Evolutionary conservation across 139 green algal genomes (phyloP).

Genomic region (Marvania coccoides): DNA sequence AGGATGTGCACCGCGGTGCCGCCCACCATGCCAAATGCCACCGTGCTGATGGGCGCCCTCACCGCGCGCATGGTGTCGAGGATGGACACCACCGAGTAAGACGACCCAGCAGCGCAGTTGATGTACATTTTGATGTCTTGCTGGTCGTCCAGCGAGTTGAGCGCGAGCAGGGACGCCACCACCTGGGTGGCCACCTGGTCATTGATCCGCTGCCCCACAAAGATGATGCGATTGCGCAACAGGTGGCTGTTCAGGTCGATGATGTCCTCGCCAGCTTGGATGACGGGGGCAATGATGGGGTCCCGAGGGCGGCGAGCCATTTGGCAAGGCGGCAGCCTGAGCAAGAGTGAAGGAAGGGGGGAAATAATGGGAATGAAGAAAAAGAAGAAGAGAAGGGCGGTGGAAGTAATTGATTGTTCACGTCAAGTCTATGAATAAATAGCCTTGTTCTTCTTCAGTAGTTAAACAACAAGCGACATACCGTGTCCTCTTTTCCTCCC

Average conservation of each 20-base stretch:
- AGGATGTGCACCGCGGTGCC: conserved; percentile 68
- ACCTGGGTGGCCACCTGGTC: conserved; percentile 58
- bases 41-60: conserved; percentile 68
- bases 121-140: conserved; percentile 95
- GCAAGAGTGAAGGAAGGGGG: neutral
- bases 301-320: conserved; percentile 17
- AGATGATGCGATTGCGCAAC: conserved; percentile 83
- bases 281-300: conserved; percentile 33
- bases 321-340: conserved; percentile 19
- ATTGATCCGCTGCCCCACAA: conserved; percentile 75
- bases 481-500: neutral
- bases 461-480: too few species aligned
- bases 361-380: neutral
- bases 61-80: conserved; percentile 80
- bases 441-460: neutral
- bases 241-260: conserved; percentile 81
- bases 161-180: conserved; percentile 78
- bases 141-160: conserved; percentile 73
- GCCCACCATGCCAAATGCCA: conserved; percentile 68
- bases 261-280: conserved; percentile 20
- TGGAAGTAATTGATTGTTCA: neutral
- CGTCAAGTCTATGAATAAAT: neutral
- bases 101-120: conserved; percentile 72
- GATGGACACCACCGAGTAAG: conserved; percentile 77
- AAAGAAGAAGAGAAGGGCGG: neutral